These are phyloP conservation scores for Chiua virens DNA, from an alignment of 768 basidiomycete species.

Conservation along the genomic window DNA sequence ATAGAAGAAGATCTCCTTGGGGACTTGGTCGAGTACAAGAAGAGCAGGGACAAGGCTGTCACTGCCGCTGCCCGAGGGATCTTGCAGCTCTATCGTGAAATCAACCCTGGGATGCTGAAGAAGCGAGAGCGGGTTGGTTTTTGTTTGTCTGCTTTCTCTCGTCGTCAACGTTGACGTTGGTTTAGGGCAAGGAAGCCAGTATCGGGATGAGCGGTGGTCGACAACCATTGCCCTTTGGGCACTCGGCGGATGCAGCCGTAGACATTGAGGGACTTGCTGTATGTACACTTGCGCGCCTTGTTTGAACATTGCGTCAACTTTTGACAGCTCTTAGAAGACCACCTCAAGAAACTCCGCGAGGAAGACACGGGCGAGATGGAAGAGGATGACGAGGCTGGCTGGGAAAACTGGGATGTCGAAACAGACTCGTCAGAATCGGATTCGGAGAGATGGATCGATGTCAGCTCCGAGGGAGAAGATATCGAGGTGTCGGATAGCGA, in stretches of 20 bases:
- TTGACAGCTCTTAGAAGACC: slow-evolving; percentile 80
- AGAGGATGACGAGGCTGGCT: slow-evolving; percentile 67
- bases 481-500: slow-evolving; percentile 87
- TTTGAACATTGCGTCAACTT: background rate
- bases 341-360: slow-evolving; percentile 68
- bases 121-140: slow-evolving; percentile 73
- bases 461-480: slow-evolving; percentile 64
- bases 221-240: slow-evolving; percentile 81
- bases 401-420: slow-evolving; percentile 90
- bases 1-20: slow-evolving; percentile 94
- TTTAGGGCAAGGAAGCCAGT: slow-evolving; percentile 85
- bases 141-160: background rate
- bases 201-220: slow-evolving; percentile 67
- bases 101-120: slow-evolving; percentile 92
- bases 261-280: slow-evolving; percentile 91
- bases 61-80: slow-evolving; percentile 86
- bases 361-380: slow-evolving; percentile 58
- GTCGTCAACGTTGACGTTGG: background rate
- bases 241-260: slow-evolving; percentile 67
- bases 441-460: slow-evolving; percentile 77
- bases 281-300: slow-evolving; percentile 27
- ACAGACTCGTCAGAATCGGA: slow-evolving; percentile 62
- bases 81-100: slow-evolving; percentile 90
- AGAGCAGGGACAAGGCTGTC: slow-evolving; percentile 93
- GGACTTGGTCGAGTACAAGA: slow-evolving; percentile 92